These are phyloP conservation scores for Syzygium oleosum DNA, from an alignment of 345 rosid genomes.

Conservation along the genomic window DNA sequence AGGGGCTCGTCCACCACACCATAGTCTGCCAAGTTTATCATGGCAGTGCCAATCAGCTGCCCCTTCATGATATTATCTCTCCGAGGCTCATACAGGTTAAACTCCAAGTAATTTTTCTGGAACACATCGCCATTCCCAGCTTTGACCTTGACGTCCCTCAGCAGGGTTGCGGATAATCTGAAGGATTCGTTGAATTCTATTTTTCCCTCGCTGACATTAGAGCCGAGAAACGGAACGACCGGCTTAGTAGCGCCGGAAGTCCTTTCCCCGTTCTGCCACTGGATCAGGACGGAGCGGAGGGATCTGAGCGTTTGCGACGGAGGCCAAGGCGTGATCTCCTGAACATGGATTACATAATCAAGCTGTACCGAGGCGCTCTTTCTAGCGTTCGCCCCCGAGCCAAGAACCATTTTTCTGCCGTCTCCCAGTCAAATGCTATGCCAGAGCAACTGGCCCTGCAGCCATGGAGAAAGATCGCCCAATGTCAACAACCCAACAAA, in stretches of 20 bases:
- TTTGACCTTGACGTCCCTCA: conserved; percentile 42
- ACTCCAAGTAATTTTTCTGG: conserved; percentile 55
- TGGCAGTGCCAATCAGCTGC: conserved; percentile 67
- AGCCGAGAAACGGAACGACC: conserved; percentile 58
- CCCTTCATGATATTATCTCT: conserved; percentile 50
- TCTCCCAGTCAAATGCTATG: background rate
- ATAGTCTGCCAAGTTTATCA: conserved; percentile 64
- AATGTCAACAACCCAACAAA: background rate
- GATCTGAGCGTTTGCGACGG: conserved; percentile 80
- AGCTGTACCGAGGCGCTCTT: conserved; percentile 42
- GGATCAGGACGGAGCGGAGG: conserved; percentile 76
- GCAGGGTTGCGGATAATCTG: conserved; percentile 52
- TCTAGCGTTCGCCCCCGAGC: conserved; percentile 35
- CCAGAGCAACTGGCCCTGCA: background rate
- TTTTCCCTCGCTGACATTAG: conserved; percentile 64
- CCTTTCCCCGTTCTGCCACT: conserved; percentile 86
- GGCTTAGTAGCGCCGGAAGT: conserved; percentile 59
- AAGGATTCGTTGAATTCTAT: conserved; percentile 84
- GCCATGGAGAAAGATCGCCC: background rate
- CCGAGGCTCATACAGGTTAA: conserved; percentile 83
- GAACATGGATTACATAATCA: conserved; percentile 59
- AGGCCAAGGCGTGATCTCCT: conserved; percentile 92
- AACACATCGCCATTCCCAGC: conserved; percentile 43
- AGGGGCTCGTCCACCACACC: conserved; percentile 48
- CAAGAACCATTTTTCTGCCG: conserved; percentile 46